phyloP scores from a whole-genome alignment of 306 rosid genomes.

The Dicorynia guianensis region DNA sequence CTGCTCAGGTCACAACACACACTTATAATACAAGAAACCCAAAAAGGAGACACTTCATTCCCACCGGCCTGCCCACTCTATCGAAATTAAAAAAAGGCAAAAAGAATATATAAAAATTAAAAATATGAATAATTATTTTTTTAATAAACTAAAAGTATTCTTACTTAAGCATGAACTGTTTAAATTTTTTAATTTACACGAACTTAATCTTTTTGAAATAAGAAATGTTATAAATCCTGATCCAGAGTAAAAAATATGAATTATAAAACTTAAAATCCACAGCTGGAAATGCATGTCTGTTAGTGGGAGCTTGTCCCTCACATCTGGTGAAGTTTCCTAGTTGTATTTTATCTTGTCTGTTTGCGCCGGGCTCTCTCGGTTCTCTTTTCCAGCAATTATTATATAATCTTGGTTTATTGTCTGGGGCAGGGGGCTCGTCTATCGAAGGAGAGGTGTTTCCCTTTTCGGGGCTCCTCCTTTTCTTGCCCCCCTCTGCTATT shows the following conservation, averaged over 20 bases:
- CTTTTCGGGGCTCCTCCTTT: slow-evolving; percentile 55
- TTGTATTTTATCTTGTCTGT: slow-evolving; percentile 52
- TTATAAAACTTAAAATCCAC: slow-evolving; percentile 40
- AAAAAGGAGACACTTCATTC: slow-evolving; percentile 22
- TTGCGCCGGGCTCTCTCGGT: slow-evolving; percentile 33
- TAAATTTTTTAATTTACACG: too few relatives aligned
- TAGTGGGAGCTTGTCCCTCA: slow-evolving; percentile 42
- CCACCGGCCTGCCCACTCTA: background rate
- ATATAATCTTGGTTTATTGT: slow-evolving; percentile 36
- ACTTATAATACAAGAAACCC: slow-evolving; percentile 64
- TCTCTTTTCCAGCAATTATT: slow-evolving; percentile 47
- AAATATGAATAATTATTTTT: too few relatives aligned
- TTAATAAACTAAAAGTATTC: too few relatives aligned
- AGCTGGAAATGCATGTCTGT: slow-evolving; percentile 67
- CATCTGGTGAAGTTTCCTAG: slow-evolving; percentile 40
- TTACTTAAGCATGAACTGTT: too few relatives aligned
- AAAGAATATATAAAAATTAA: background rate
- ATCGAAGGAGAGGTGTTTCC: slow-evolving; percentile 57
- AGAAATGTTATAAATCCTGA: too few relatives aligned
- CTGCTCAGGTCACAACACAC: slow-evolving; percentile 44
- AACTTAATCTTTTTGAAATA: too few relatives aligned
- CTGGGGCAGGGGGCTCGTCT: slow-evolving; percentile 45
- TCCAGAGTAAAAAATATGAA: background rate
- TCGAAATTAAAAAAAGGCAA: background rate
- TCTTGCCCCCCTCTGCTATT: slow-evolving; percentile 50